Conservation (phyloP, 1,284 basidiomycete genomes). For the Irpex rosettiformis region DNA sequence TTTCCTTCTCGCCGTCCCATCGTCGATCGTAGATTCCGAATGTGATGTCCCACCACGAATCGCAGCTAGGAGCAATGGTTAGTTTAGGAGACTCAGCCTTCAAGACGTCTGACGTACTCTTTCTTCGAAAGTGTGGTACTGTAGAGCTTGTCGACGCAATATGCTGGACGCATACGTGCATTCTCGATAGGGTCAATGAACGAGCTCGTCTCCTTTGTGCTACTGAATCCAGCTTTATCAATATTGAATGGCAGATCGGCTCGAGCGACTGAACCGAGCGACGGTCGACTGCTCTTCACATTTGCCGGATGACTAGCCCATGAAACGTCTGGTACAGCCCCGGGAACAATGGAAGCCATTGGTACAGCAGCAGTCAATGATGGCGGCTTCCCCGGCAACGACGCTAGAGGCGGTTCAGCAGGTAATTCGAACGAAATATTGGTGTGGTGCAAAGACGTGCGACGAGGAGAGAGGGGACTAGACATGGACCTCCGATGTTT, state of each 20-base stretch:
- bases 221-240: constrained; percentile 4
- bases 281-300: constrained; percentile 34
- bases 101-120: constrained; percentile 49
- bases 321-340: constrained; percentile 24
- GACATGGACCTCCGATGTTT: constrained; percentile 23
- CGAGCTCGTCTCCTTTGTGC: constrained; percentile 1
- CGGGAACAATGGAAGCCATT: constrained; percentile 43
- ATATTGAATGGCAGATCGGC: constrained; percentile 36
- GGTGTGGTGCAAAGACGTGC: background rate
- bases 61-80: constrained; percentile 28
- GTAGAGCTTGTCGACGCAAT: constrained; percentile 63
- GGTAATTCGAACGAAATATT: constrained; percentile 2
- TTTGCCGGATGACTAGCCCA: background rate
- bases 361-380: constrained; percentile 44
- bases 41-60: constrained; percentile 43
- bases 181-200: constrained; percentile 30
- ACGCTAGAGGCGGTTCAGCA: constrained; percentile 4
- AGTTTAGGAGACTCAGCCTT: constrained; percentile 2
- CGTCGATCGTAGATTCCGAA: constrained; percentile 64
- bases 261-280: constrained; percentile 34
- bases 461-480: constrained; percentile 17
- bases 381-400: constrained; percentile 26
- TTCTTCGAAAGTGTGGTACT: constrained; percentile 43
- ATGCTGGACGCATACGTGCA: constrained; percentile 60
- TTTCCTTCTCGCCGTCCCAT: constrained; percentile 49